These are phyloP conservation scores for Trichoderma sp. DNA, from an alignment of 2,329 filamentous ascomycete species.

Conservation along the genomic window DNA sequence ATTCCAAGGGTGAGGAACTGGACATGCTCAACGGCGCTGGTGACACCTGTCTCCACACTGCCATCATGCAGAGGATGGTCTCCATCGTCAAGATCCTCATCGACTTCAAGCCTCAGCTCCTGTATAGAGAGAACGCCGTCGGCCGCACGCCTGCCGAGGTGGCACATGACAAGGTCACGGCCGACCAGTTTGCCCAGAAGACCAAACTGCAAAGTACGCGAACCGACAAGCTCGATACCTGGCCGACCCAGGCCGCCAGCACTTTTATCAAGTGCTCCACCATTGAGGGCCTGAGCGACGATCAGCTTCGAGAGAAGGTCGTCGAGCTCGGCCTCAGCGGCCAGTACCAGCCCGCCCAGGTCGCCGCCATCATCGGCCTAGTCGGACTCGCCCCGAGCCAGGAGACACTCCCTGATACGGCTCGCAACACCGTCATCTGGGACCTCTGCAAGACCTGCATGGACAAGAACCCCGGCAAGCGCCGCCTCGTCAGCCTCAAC, in stretches of 20 bases:
- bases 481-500: constrained; percentile 55
- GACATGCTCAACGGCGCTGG: constrained; percentile 64
- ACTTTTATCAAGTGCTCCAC: neutral
- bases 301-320: constrained; percentile 28
- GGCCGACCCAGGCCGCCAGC: constrained; percentile 20
- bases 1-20: constrained; percentile 58
- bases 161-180: constrained; percentile 56
- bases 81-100: constrained; percentile 50
- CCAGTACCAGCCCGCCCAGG: constrained; percentile 31
- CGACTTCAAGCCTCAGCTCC: constrained; percentile 56
- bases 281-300: constrained; percentile 23
- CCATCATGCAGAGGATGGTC: constrained; percentile 44
- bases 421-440: constrained; percentile 33
- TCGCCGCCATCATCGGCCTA: constrained; percentile 30
- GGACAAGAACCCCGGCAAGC: constrained; percentile 38
- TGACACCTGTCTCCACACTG: constrained; percentile 64
- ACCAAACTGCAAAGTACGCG: neutral
- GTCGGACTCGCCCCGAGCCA: constrained; percentile 31
- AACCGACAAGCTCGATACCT: constrained; percentile 18
- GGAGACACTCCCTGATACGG: neutral
- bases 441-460: constrained; percentile 38
- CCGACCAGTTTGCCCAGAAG: constrained; percentile 37
- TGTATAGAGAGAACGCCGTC: constrained; percentile 73
- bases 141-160: constrained; percentile 73
- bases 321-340: constrained; percentile 32